A percentile compares a stretch with the other conserved stretches of the same genome.
Conservation (phyloP, 148 eudicot species). For the Amaranthus cruentus region DNA sequence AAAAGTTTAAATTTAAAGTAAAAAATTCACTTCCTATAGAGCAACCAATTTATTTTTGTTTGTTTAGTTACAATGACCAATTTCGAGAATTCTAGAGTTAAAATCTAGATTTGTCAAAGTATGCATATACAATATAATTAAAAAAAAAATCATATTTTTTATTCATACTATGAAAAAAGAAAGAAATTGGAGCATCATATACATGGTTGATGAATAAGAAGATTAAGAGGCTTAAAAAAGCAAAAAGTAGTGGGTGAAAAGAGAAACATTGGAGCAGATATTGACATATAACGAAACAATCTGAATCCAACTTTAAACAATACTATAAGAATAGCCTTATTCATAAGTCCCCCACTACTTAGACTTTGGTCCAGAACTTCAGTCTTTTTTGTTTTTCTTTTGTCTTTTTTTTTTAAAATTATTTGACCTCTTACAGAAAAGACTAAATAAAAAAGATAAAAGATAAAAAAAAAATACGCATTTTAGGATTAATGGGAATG, state of each 20-base stretch:
- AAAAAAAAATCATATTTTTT: no score
- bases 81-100: no score
- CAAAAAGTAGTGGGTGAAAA: slow-evolving; percentile 31
- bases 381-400: background rate
- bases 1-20: no score
- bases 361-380: background rate
- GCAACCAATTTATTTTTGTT: no score
- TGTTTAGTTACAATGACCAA: no score
- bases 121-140: no score
- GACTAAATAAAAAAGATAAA: background rate
- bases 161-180: no score
- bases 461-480: slow-evolving; percentile 5
- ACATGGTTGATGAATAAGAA: slow-evolving; percentile 4
- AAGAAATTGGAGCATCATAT: no score
- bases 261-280: slow-evolving; percentile 22
- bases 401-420: background rate
- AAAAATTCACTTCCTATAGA: no score
- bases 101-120: no score
- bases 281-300: slow-evolving; percentile 14
- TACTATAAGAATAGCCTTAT: background rate
- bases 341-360: background rate
- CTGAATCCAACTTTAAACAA: slow-evolving; percentile 19
- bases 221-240: slow-evolving; percentile 37
- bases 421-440: background rate
- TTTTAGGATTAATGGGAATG: background rate